Conservation (phyloP, 2,329 filamentous ascomycete genomes). For the Hypoxylon sp. region DNA sequence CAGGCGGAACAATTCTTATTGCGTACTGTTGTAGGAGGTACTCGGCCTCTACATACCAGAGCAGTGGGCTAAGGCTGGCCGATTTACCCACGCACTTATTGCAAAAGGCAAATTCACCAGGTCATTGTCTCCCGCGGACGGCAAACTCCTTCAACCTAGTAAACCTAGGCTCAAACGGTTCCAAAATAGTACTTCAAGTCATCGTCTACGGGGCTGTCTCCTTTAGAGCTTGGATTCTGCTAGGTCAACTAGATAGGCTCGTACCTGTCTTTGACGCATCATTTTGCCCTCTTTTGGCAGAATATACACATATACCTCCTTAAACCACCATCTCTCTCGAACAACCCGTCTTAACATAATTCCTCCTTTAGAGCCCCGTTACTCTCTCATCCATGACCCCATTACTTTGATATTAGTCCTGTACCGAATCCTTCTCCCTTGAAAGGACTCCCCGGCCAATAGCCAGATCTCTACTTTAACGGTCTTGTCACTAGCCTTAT, state of each 20-base stretch:
- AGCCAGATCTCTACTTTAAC: constrained; percentile 16
- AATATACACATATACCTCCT: constrained; percentile 36
- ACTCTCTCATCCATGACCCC: constrained; percentile 29
- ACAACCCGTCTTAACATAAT: constrained; percentile 19
- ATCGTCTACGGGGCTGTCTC: constrained; percentile 13
- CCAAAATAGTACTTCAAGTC: constrained; percentile 31
- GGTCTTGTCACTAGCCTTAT: constrained; percentile 26
- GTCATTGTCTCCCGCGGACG: constrained; percentile 28
- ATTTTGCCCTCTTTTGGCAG: constrained; percentile 28
- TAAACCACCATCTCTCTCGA: constrained; percentile 14
- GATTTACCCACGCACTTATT: constrained; percentile 42
- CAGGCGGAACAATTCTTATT: constrained; percentile 48
- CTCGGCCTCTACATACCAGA: constrained; percentile 36
- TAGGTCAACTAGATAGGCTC: constrained; percentile 28
- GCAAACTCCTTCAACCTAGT: constrained; percentile 32
- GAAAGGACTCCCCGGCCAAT: constrained; percentile 19
- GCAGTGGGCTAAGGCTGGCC: constrained; percentile 42
- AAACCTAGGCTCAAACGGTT: constrained; percentile 25
- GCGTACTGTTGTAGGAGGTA: constrained; percentile 41
- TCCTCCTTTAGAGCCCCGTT: constrained; percentile 22
- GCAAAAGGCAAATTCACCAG: constrained; percentile 34
- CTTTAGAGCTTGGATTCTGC: constrained; percentile 15
- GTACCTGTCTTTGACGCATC: constrained; percentile 26
- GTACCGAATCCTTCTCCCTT: constrained; percentile 14
- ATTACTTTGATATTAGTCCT: constrained; percentile 31